phyloP scores from a whole-genome alignment of 306 rosid species.

The Glycine latifolia region DNA sequence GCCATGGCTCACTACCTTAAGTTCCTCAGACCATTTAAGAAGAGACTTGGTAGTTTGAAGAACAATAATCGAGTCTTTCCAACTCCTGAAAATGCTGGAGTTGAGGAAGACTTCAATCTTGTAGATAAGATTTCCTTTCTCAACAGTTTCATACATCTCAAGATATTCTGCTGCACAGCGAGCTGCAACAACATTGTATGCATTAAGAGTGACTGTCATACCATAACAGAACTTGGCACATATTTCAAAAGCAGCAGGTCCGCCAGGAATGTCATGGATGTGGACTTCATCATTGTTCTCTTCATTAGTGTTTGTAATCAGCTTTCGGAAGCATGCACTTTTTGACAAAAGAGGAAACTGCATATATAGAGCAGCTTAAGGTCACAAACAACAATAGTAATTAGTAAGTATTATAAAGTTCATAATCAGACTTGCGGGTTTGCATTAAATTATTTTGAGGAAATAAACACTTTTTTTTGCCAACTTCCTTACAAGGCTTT shows the following conservation, averaged over 20 bases:
- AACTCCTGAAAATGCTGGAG: slow-evolving; percentile 88
- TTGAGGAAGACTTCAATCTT: slow-evolving; percentile 92
- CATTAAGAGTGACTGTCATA: slow-evolving; percentile 89
- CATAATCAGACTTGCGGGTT: background rate
- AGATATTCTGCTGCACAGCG: slow-evolving; percentile 94
- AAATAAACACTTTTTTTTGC: background rate
- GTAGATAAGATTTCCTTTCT: slow-evolving; percentile 92
- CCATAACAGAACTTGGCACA: slow-evolving; percentile 92
- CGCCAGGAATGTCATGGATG: slow-evolving; percentile 88
- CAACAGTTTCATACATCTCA: slow-evolving; percentile 87
- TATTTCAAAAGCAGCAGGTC: slow-evolving; percentile 92
- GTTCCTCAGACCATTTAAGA: slow-evolving; percentile 89
- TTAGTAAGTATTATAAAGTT: background rate
- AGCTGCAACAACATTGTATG: slow-evolving; percentile 88
- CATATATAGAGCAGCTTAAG: slow-evolving; percentile 35
- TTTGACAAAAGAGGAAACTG: slow-evolving; percentile 94
- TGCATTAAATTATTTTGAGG: background rate
- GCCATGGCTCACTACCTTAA: slow-evolving; percentile 78
- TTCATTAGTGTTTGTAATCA: slow-evolving; percentile 61
- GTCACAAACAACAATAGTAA: slow-evolving; percentile 18
- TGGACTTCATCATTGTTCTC: slow-evolving; percentile 67
- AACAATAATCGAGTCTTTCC: slow-evolving; percentile 95
- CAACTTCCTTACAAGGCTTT: background rate
- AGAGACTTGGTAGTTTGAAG: slow-evolving; percentile 83
- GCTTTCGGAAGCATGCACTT: slow-evolving; percentile 80